phyloP scores from a whole-genome alignment of 2,329 filamentous ascomycete genomes.

The Nigrospora sphaerica region DNA sequence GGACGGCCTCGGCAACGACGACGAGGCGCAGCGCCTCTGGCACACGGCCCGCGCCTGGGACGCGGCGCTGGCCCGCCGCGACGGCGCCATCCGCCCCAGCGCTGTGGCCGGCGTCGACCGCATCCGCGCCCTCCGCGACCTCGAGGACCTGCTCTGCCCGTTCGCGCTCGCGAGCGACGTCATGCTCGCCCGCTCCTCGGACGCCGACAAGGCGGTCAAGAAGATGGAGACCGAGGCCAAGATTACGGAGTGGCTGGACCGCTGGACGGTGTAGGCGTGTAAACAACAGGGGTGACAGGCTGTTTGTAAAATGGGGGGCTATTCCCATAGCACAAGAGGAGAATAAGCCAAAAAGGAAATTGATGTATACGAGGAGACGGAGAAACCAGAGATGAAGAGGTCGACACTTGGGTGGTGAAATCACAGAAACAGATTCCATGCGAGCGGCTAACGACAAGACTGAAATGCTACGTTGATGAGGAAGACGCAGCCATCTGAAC shows the following conservation, averaged over 20 bases:
- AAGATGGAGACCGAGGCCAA: background rate
- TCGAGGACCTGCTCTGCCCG: slow-evolving; percentile 1
- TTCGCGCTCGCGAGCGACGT: background rate
- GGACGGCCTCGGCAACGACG: background rate
- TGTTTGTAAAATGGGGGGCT: too few species aligned
- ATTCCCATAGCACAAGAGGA: too few species aligned
- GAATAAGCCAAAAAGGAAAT: too few species aligned
- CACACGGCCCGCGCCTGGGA: slow-evolving; percentile 1
- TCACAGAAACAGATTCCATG: too few species aligned
- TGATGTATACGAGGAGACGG: too few species aligned
- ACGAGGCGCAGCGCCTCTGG: background rate
- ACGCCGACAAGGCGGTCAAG: background rate
- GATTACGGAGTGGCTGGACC: background rate
- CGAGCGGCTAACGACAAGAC: too few species aligned
- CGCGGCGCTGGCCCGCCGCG: background rate
- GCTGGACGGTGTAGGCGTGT: background rate
- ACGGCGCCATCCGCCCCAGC: background rate
- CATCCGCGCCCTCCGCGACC: background rate
- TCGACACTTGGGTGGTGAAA: too few species aligned
- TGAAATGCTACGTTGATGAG: too few species aligned
- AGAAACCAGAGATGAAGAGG: too few species aligned
- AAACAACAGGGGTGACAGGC: too few species aligned
- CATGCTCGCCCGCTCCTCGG: background rate
- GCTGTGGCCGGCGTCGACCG: background rate
- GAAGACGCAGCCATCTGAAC: too few species aligned